Evolutionary conservation across 1,284 basidiomycete species (phyloP), one percentile per base, ranked within the genome.

Genomic region (Ceratorhiza oryzae-sativae): DNA sequence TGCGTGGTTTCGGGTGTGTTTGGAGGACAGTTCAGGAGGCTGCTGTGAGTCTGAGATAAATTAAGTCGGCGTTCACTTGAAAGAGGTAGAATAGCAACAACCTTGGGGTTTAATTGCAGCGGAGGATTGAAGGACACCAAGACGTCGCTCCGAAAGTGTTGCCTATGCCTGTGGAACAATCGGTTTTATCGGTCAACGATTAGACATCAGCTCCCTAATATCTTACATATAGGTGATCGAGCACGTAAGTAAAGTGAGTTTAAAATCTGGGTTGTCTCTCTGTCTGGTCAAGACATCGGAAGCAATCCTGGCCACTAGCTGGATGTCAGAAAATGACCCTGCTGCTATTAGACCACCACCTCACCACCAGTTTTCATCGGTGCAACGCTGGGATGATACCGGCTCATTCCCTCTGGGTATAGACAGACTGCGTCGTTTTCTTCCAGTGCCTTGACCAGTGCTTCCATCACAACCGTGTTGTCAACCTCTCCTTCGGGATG

Each of bases 71-170:
- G 9, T 42, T 9, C 25, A 12, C 18, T 39, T 12, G 20, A 39
- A 12, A 3, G 34, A 15, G 8, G 23, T 25, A 51, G 10, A 5
- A 55, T 55, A 30, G 45, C 51, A 51, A 27, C 25, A 18, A 86
- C 91, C 82, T 87, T 87, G 3, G 89, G 87, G 4, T 83, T 83
- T 76, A 92, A 90, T 48, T 79, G 83, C 77, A 93, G 84, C 0
- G 93, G 92, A 12, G 86, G 83, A 76, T 94, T 90, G 79, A 92
- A 95, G 8, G 90, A 91, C 32, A 95, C 90, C 34, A 95, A 81
- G 6, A 95, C 91, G 76, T 94, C 93, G 6, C 91, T 92, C 32
- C 93, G 87, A 77, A 93, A 95, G 79, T 93, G 89, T 77, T 94
- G 88, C 20, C 85, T 83, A 73, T 86, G 85, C 77, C 84, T 84